phyloP scores from a whole-genome alignment of 1,139 yeast species.

The Pichia sp. region DNA sequence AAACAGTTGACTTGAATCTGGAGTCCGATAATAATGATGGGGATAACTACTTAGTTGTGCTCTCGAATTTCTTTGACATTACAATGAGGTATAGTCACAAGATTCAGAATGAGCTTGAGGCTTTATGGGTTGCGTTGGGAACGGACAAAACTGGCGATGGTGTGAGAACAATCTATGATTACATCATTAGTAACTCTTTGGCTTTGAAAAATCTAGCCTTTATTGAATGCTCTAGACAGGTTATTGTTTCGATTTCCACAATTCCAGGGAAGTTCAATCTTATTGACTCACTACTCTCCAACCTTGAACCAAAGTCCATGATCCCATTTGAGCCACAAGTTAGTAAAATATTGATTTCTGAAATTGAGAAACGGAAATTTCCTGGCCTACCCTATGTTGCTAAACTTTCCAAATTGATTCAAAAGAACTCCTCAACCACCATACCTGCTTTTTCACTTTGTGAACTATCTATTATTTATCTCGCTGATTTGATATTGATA shows the following conservation, averaged over 20 bases:
- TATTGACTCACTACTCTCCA: slow-evolving; percentile 58
- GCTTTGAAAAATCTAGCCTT: slow-evolving; percentile 65
- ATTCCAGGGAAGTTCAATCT: slow-evolving; percentile 50
- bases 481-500: slow-evolving; percentile 70
- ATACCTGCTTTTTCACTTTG: slow-evolving; percentile 82
- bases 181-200: slow-evolving; percentile 60
- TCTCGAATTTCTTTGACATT: slow-evolving; percentile 76
- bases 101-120: slow-evolving; percentile 83
- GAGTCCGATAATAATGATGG: slow-evolving; percentile 35
- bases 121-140: slow-evolving; percentile 90
- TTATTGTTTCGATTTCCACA: slow-evolving; percentile 66
- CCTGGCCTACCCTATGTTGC: slow-evolving; percentile 66
- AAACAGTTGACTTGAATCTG: slow-evolving; percentile 60
- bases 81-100: slow-evolving; percentile 69
- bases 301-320: slow-evolving; percentile 80
- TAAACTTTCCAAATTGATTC: slow-evolving; percentile 51
- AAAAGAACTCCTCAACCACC: slow-evolving; percentile 37
- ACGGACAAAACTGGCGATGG: slow-evolving; percentile 56
- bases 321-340: slow-evolving; percentile 46
- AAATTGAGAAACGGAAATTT: slow-evolving; percentile 11
- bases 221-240: slow-evolving; percentile 74
- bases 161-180: slow-evolving; percentile 66
- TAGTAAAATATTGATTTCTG: slow-evolving; percentile 11
- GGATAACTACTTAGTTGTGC: slow-evolving; percentile 64
- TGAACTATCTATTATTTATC: slow-evolving; percentile 75